Base-by-base conservation (phyloP, 2,329 filamentous ascomycete species). In the Paramyrothecium roridum region DNA sequence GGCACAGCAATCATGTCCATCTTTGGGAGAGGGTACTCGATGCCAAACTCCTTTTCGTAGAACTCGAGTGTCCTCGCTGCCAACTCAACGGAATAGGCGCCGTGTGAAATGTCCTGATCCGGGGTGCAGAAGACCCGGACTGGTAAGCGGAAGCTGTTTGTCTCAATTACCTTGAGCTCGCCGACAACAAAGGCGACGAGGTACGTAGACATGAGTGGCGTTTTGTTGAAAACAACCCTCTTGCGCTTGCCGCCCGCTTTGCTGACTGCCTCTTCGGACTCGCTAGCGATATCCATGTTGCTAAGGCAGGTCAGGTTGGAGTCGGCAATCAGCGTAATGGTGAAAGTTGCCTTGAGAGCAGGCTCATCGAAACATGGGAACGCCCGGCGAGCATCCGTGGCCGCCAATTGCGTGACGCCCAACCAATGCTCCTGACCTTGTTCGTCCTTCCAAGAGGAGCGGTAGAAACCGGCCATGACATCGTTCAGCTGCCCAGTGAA, bases 341-440 rank as follows among this genome's bases (percentile, higher is more conserved):
- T 93, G 75, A 96, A 98, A 62, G 89, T 88, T 43, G 93, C 91
- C 80, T 98, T 98, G 63, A 98, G 81, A 23, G 91, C 88, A 26
- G 93, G 93, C 78, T 98, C 95, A 69, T 98, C 93, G 72, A 97
- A 97, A 76, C 93, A 97, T 47, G 93, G 93, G 76, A 98, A 96
- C 8, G 93, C 92, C 64, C 93, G 84, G 65, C 93, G 85, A 59
- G 91, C 93, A 76, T 98, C 93, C 16, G 93, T 97, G 43, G 93
- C 88, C 78, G 98, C 93, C 90, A 98, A 96, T 79, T 98, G 93
- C 19, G 91, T 91, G 23, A 92, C 93, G 26, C 93, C 93, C 68
- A 98, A 81, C 70, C 93, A 89, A 62, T 89, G 90, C 56, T 88
- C 86, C 57, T 84, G 85, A 43, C 93, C 93, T 67, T 95, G 86